A percentile compares a stretch with the other conserved stretches of the same genome.
These are phyloP conservation scores for Sungouiella thailandica DNA, from an alignment of 805 yeast genomes.

Conservation along the genomic window DNA sequence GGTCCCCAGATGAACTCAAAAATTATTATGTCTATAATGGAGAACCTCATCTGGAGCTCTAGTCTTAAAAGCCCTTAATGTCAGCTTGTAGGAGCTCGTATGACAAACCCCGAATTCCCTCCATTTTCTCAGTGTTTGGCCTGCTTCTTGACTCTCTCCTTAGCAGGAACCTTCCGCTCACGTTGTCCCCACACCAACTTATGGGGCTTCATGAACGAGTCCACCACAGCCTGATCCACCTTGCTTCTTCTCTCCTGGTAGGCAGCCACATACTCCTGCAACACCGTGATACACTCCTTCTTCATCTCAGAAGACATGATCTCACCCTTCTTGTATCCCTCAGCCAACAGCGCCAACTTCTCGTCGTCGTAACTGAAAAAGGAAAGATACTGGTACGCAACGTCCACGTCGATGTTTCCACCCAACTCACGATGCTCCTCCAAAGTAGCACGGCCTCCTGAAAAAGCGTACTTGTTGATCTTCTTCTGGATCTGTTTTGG, in stretches of 20 bases:
- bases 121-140: constrained; percentile 24
- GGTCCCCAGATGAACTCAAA: too few species aligned
- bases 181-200: constrained; percentile 68
- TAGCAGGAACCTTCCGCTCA: constrained; percentile 69
- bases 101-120: not conserved
- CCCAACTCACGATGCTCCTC: constrained; percentile 91
- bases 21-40: too few species aligned
- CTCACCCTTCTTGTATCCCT: constrained; percentile 72
- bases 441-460: constrained; percentile 83
- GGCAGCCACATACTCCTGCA: constrained; percentile 71
- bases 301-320: constrained; percentile 91
- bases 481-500: constrained; percentile 89
- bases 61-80: too few species aligned
- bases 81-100: too few species aligned
- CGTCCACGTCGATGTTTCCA: constrained; percentile 94
- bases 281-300: constrained; percentile 71
- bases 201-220: constrained; percentile 79
- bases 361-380: constrained; percentile 90
- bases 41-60: too few species aligned
- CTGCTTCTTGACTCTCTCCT: constrained; percentile 40
- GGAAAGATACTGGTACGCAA: constrained; percentile 86
- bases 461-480: constrained; percentile 92
- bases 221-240: constrained; percentile 58
- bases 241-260: constrained; percentile 77
- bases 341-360: constrained; percentile 55